Percentiles rank a stretch among this genome's conserved stretches.
phyloP scores from a whole-genome alignment of 352 stramenopile genomes.

The Phytophthora syringae region DNA sequence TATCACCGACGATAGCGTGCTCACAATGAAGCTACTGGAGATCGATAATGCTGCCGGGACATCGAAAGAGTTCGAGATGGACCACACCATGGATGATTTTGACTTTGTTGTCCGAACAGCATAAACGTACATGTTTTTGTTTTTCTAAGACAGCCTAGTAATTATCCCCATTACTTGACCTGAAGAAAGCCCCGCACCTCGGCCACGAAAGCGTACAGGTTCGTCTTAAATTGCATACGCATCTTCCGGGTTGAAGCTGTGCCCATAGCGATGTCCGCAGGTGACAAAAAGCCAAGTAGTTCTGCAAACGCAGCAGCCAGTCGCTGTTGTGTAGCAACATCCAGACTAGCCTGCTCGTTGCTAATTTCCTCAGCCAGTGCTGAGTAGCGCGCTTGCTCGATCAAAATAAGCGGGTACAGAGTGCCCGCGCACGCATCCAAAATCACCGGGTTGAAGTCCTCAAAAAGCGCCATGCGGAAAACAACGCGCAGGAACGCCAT shows the following conservation, averaged over 20 bases:
- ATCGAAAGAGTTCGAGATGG: conserved; percentile 8
- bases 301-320: conserved; percentile 65
- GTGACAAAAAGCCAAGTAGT: conserved; percentile 72
- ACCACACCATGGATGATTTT: conserved; percentile 41
- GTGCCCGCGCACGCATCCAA: conserved; percentile 73
- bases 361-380: conserved; percentile 71
- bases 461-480: conserved; percentile 80
- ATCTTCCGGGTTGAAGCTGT: conserved; percentile 71
- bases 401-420: conserved; percentile 84
- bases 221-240: conserved; percentile 80
- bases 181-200: conserved; percentile 86
- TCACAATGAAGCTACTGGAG: conserved; percentile 49
- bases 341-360: conserved; percentile 48
- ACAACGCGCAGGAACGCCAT: conserved; percentile 79
- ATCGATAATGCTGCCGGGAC: conserved; percentile 20
- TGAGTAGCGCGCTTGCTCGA: conserved; percentile 78
- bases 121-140: no score
- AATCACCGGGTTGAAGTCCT: conserved; percentile 79
- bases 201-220: conserved; percentile 81
- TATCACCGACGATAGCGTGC: conserved; percentile 36
- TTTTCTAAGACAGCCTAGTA: conserved; percentile 10
- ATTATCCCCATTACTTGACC: conserved; percentile 59
- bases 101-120: conserved; percentile 31
- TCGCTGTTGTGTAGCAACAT: conserved; percentile 54
- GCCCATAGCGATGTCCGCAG: conserved; percentile 66